Percentiles rank a stretch among this genome's conserved stretches.
Evolutionary conservation across 495 filamentous ascomycete genomes (phyloP).

Genomic region (Lindgomyces ingoldianus): DNA sequence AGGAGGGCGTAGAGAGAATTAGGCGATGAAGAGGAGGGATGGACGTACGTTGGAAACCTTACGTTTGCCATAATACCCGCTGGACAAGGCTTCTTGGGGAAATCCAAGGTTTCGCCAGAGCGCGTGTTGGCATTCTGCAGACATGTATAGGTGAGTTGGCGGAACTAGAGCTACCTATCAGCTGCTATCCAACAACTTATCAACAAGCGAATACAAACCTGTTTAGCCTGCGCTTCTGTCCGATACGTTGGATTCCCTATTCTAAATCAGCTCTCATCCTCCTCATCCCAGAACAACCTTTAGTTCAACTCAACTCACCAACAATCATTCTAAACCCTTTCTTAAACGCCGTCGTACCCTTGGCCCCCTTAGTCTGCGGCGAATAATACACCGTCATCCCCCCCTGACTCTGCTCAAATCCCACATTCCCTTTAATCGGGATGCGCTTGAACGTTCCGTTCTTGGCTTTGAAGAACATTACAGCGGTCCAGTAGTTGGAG

Average conservation of each 20-base stretch:
- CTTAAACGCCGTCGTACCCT: conserved; percentile 23
- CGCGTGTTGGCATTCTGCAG: conserved; percentile 19
- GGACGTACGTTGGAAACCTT: conserved; percentile 18
- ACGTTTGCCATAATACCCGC: conserved; percentile 25
- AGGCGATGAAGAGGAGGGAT: not conserved
- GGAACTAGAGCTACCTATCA: conserved; percentile 13
- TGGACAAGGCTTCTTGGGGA: conserved; percentile 21
- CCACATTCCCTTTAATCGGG: conserved; percentile 2
- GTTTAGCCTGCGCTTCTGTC: too few species aligned
- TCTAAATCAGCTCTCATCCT: not conserved
- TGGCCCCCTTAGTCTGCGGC: not conserved
- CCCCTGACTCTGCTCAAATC: conserved; percentile 9
- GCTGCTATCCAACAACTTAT: too few species aligned
- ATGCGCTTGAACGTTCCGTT: conserved; percentile 32
- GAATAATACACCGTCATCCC: conserved; percentile 33
- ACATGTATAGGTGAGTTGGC: conserved; percentile 30
- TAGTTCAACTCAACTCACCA: not conserved
- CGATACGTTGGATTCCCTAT: too few species aligned
- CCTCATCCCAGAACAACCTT: too few species aligned
- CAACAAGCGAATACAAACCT: too few species aligned
- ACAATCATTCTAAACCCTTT: conserved; percentile 31
- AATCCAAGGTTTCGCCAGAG: conserved; percentile 6
- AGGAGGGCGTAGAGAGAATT: too few species aligned
- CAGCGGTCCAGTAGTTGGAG: conserved; percentile 33
- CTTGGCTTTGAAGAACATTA: conserved; percentile 24